Conservation (phyloP, 345 rosid genomes). For the Toxicodendron radicans region DNA sequence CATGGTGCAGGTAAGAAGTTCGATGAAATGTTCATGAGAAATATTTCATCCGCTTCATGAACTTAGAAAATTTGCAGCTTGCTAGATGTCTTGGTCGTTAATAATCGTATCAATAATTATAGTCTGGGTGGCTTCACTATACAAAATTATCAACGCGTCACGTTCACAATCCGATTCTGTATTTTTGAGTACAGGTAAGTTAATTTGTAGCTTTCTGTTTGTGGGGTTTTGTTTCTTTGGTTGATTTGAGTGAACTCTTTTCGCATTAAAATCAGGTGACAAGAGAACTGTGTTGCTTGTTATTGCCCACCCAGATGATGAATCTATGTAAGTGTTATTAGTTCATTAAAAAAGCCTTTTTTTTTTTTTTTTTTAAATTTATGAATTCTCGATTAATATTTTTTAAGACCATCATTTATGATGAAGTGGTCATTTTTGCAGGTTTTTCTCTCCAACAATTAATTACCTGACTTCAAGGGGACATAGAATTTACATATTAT, state of each 20-base stretch:
- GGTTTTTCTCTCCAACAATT: conserved; percentile 93
- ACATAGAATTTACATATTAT: conserved; percentile 63
- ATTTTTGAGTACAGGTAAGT: conserved; percentile 46
- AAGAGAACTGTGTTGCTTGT: conserved; percentile 68
- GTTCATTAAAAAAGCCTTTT: background rate
- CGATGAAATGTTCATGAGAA: background rate
- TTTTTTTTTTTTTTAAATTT: background rate
- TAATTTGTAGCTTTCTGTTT: background rate
- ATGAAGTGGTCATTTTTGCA: conserved; percentile 25
- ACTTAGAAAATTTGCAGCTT: background rate
- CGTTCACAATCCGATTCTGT: conserved; percentile 33
- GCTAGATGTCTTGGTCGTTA: conserved; percentile 56
- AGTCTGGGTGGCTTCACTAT: conserved; percentile 69
- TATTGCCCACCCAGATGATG: conserved; percentile 95
- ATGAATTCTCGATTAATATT: no score
- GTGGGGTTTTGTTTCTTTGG: background rate
- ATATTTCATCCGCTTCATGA: background rate
- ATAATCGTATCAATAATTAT: conserved; percentile 41
- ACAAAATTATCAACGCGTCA: conserved; percentile 47
- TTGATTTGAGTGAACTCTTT: conserved; percentile 7
- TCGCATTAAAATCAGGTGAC: conserved; percentile 35
- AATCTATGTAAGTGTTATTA: conserved; percentile 64
- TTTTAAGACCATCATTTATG: no score
- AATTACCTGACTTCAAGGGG: conserved; percentile 63
- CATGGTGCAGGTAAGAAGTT: background rate